A percentile compares a stretch with the other conserved stretches of the same genome.
Conservation (phyloP, 225 moss, liverwort and hornwort genomes). For the Climacium dendroides region DNA sequence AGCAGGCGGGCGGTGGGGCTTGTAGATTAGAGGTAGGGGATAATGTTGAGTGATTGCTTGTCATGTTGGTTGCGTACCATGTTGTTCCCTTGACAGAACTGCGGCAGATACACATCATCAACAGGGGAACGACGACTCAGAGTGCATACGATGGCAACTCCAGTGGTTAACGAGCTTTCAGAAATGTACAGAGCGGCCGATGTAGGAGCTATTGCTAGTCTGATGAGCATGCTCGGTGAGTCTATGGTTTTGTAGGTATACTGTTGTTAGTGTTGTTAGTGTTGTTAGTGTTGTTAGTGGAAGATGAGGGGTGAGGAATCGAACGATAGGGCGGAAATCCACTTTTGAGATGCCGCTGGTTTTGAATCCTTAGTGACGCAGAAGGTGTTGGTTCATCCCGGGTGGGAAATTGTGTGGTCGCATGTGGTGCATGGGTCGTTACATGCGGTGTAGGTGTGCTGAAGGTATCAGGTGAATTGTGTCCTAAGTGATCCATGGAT, state of each 20-base stretch:
- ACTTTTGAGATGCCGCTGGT: background rate
- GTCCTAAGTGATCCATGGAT: background rate
- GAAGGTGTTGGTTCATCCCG: background rate
- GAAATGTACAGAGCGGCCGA: constrained; percentile 94
- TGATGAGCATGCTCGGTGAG: constrained; percentile 92
- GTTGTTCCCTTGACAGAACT: constrained; percentile 18
- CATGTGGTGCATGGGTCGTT: background rate
- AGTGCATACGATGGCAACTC: constrained; percentile 94
- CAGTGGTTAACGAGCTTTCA: constrained; percentile 85
- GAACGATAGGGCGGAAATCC: background rate
- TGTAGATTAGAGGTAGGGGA: background rate
- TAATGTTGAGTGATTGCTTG: background rate
- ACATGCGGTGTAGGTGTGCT: background rate
- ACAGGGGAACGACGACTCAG: constrained; percentile 92
- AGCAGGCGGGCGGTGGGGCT: background rate
- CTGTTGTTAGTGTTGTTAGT: background rate
- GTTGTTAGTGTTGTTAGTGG: background rate
- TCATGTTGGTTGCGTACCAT: background rate
- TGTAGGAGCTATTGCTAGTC: constrained; percentile 60
- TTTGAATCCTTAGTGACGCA: background rate
- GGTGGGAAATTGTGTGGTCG: background rate
- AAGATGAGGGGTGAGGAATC: background rate
- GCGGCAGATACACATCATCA: constrained; percentile 81
- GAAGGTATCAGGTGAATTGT: background rate
- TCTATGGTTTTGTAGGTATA: background rate